Conservation (phyloP, 805 yeast species). For the Hanseniaspora vineae region DNA sequence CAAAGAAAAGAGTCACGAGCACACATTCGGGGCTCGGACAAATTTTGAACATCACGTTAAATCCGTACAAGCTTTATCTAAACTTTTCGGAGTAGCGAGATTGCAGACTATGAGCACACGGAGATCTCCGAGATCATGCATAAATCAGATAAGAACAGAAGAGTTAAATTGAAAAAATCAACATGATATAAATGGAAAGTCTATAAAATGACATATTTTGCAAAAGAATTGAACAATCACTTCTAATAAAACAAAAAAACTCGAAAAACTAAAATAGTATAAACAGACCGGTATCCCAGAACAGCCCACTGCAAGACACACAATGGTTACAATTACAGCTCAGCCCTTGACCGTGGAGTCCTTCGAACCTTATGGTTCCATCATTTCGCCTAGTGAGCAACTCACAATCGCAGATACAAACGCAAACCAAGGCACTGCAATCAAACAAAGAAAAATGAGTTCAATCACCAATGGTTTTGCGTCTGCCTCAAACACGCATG, state of each 20-base stretch:
- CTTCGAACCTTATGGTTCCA: conserved; percentile 61
- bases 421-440: conserved; percentile 7
- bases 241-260: neutral
- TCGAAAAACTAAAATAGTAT: neutral
- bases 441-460: conserved; percentile 3
- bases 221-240: too few relatives aligned
- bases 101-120: too few relatives aligned
- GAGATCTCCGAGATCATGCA: too few relatives aligned
- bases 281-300: neutral
- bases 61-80: too few relatives aligned
- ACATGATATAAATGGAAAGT: too few relatives aligned
- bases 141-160: too few relatives aligned
- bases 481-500: neutral
- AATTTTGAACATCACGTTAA: too few relatives aligned
- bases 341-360: conserved; percentile 49
- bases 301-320: neutral
- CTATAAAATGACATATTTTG: too few relatives aligned
- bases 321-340: conserved; percentile 26
- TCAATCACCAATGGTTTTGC: conserved; percentile 1
- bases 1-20: too few relatives aligned
- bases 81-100: too few relatives aligned
- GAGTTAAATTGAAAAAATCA: neutral
- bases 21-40: too few relatives aligned
- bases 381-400: conserved; percentile 64
- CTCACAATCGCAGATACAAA: neutral